Base-by-base conservation (phyloP, 768 basidiomycete species). In the Trametes punicea region DNA sequence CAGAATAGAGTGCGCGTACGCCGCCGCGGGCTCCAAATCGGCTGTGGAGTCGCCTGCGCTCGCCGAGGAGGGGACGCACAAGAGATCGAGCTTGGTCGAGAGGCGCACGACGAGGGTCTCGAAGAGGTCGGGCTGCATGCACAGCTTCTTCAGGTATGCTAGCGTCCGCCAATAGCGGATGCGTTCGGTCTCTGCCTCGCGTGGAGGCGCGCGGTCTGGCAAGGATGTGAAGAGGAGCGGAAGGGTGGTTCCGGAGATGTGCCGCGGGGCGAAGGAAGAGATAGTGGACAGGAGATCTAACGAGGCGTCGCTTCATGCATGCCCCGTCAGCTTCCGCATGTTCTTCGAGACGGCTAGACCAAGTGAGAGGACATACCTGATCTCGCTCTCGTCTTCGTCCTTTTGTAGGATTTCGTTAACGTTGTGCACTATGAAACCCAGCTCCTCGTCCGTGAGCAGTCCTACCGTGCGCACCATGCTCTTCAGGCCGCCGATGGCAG, bases 1-100 rank as follows among this genome's bases (percentile, higher is more conserved):
- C 46, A 98, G 77, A 29, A 98, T 77, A 27, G 93, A 83, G 71
- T 93, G 91, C 1, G 84, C 85, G 67, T 96, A 98, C 10, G 93
- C 89, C 0, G 90, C 83, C n/a, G 70, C 73, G 11, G 83, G 79
- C 67, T 94, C 88, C 2, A 62, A 33, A 31, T 83, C 82, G 5
- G 67, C 67, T 4, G 57, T 68, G 10, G 52, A 60, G 15, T 40
- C 54, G 31, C 38, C 51, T 23, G 26, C 59, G 13, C 51, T 20
- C 10, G 69, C 56, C 5, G 74, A 65, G 1, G 65, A 56, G 5
- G 73, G 61, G 41, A 78, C 67, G 60, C 83, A 84, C n/a, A 89
- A 69, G 0, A 87, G 64, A 46, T 91, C 88, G 27, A 98, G 75
- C 69, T 92, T 91, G 3, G 87, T 81, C 2, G 77, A 81, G 21